phyloP scores from a whole-genome alignment of 2,329 filamentous ascomycete species.

The Aspergillus sp. region DNA sequence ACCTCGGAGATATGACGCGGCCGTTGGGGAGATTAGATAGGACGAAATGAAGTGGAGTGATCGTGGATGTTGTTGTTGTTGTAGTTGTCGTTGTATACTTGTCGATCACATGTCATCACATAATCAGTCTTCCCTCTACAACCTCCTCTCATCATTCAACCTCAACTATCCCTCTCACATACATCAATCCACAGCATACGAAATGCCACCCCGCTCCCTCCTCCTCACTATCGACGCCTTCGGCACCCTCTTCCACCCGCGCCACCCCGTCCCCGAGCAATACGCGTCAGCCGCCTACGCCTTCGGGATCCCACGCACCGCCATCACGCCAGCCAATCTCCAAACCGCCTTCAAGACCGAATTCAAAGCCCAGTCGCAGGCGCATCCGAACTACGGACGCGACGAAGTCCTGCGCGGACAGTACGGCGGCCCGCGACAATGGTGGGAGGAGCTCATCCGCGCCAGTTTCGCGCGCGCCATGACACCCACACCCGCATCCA shows the following conservation, averaged over 20 bases:
- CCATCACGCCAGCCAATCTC: constrained; percentile 25
- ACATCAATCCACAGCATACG: background rate
- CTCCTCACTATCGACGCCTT: constrained; percentile 47
- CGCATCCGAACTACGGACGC: constrained; percentile 45
- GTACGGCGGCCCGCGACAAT: constrained; percentile 39
- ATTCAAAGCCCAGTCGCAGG: constrained; percentile 29
- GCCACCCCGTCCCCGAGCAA: constrained; percentile 36
- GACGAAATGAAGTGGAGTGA: too few species aligned
- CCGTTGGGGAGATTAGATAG: too few species aligned
- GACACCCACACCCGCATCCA: constrained; percentile 5
- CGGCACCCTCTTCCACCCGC: constrained; percentile 44
- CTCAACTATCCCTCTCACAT: background rate
- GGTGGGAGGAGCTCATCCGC: constrained; percentile 45
- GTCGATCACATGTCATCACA: background rate
- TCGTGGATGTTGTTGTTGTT: too few species aligned
- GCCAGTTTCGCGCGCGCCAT: constrained; percentile 33
- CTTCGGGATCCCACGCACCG: constrained; percentile 31
- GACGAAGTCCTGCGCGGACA: constrained; percentile 31
- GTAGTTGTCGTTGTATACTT: too few species aligned
- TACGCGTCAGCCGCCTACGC: constrained; percentile 39
- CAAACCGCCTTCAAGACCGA: constrained; percentile 35
- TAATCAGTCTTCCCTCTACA: background rate
- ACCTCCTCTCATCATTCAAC: background rate
- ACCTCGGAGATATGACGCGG: too few species aligned
- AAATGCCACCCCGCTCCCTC: constrained; percentile 22